Conservation (phyloP, 2,329 filamentous ascomycete genomes). For the Tolypocladium paradoxum region DNA sequence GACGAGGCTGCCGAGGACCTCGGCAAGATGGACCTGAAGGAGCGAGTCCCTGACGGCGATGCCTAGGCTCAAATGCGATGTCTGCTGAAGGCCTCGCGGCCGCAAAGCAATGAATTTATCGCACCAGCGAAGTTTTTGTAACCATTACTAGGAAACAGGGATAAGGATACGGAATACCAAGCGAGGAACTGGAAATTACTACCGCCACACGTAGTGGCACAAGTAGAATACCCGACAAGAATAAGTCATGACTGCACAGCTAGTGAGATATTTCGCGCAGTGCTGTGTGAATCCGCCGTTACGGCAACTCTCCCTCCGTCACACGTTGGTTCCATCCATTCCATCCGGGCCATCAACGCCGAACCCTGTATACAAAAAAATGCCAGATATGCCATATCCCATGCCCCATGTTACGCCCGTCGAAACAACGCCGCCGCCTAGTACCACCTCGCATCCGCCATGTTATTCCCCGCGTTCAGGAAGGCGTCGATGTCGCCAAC, state of each 20-base stretch:
- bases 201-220: not conserved
- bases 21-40: constrained; percentile 1
- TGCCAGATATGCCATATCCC: too few species aligned
- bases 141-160: not conserved
- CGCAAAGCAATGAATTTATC: not conserved
- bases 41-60: not conserved
- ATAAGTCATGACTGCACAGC: not conserved
- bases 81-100: not conserved
- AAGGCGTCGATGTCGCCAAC: constrained; percentile 51
- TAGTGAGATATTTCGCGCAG: not conserved
- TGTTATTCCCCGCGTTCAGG: constrained; percentile 29
- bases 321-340: not conserved
- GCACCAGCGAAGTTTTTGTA: not conserved
- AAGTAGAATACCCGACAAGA: not conserved
- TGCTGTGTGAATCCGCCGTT: not conserved
- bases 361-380: not conserved
- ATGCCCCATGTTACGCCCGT: not conserved
- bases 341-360: not conserved
- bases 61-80: not conserved
- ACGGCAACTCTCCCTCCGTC: not conserved
- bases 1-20: not conserved
- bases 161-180: not conserved
- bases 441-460: constrained; percentile 22
- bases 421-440: constrained; percentile 4
- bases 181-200: not conserved